phyloP scores from a whole-genome alignment of 225 moss, liverwort and hornwort genomes.

The Ulota crispa region DNA sequence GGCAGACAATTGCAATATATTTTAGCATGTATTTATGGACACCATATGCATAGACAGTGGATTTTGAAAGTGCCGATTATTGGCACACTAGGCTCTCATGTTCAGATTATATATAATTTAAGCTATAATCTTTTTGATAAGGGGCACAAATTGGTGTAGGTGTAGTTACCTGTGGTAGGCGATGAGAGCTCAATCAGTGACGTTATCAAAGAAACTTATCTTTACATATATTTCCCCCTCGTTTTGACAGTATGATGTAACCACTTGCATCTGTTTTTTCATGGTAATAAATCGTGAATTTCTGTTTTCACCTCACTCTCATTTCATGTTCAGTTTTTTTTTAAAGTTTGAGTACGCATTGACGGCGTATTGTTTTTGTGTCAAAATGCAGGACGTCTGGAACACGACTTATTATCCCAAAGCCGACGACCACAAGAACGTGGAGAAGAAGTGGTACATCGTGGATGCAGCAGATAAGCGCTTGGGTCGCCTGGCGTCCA shows the following conservation, averaged over 20 bases:
- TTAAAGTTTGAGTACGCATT: background rate
- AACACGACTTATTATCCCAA: constrained; percentile 83
- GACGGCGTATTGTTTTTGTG: background rate
- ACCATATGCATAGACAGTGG: background rate
- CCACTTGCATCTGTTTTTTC: background rate
- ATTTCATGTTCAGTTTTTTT: background rate
- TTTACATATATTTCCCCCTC: background rate
- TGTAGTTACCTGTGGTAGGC: background rate
- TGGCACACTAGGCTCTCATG: background rate
- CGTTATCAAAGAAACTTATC: background rate
- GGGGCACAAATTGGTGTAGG: background rate
- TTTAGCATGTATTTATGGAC: too few relatives aligned
- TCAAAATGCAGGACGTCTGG: constrained; percentile 64
- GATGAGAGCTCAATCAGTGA: background rate
- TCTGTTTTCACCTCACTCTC: background rate
- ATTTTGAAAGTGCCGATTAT: background rate
- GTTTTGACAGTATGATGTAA: background rate
- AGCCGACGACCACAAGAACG: constrained; percentile 68
- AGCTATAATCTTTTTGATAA: background rate
- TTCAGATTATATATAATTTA: background rate
- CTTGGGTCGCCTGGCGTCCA: constrained; percentile 69
- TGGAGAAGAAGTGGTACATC: constrained; percentile 85
- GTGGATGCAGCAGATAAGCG: constrained; percentile 85
- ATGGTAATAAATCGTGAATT: background rate
- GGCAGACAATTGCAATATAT: background rate